These are phyloP conservation scores for Leptodermis oblonga DNA, from an alignment of 257 asterid genomes.

Conservation along the genomic window DNA sequence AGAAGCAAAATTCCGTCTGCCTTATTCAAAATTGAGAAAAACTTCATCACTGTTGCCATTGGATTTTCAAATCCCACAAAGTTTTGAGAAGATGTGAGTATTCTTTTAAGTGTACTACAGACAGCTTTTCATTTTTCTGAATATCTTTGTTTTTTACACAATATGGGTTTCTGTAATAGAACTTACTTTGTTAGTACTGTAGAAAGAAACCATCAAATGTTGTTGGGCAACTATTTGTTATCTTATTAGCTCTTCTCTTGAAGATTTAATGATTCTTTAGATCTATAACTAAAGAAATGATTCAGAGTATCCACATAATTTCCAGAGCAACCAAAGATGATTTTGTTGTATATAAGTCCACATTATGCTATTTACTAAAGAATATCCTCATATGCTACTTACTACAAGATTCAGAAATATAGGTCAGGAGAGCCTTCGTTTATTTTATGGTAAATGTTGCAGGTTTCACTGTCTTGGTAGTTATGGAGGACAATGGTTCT, in stretches of 20 bases:
- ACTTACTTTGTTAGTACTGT: background rate
- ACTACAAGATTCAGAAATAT: background rate
- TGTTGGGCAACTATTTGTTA: background rate
- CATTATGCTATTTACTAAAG: no score
- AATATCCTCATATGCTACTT: background rate
- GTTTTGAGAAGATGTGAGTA: constrained; percentile 79
- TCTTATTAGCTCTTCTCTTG: background rate
- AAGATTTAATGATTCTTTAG: background rate
- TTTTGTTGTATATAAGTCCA: background rate
- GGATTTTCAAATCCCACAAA: constrained; percentile 63
- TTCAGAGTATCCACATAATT: background rate
- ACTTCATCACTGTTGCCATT: constrained; percentile 37
- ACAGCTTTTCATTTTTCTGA: background rate
- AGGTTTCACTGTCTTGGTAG: background rate
- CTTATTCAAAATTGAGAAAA: constrained; percentile 34
- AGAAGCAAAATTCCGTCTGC: constrained; percentile 60
- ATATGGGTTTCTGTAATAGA: background rate
- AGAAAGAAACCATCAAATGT: background rate
- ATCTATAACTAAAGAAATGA: background rate
- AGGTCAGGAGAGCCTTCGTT: background rate
- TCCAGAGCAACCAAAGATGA: background rate
- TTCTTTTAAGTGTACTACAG: background rate
- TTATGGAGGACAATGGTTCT: background rate
- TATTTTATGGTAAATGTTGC: background rate
- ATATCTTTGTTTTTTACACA: background rate